Percentiles rank a stretch among this genome's conserved stretches.
phyloP scores from a whole-genome alignment of 2,329 filamentous ascomycete species.

The Colletotrichum lentis region DNA sequence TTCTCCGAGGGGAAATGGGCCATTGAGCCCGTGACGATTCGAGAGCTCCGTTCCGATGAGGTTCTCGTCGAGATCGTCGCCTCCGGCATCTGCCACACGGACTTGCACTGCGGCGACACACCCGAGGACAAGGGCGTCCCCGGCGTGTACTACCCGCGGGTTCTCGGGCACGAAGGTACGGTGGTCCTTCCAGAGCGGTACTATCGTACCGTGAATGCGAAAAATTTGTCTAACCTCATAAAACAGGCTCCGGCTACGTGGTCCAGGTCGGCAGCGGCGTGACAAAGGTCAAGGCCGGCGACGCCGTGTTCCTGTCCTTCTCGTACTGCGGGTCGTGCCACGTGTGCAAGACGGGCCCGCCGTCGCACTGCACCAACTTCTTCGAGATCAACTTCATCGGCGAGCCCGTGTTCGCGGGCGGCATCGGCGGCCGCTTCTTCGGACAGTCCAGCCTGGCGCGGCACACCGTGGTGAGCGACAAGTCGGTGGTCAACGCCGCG shows the following conservation, averaged over 20 bases:
- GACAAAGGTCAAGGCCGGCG: slow-evolving; percentile 58
- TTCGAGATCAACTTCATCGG: slow-evolving; percentile 57
- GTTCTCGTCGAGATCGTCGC: slow-evolving; percentile 62
- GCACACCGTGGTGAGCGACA: slow-evolving; percentile 44
- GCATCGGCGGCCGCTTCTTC: slow-evolving; percentile 45
- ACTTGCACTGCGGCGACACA: slow-evolving; percentile 56
- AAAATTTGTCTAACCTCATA: background rate
- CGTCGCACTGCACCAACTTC: slow-evolving; percentile 59
- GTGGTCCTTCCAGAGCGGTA: no score
- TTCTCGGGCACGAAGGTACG: slow-evolving; percentile 65
- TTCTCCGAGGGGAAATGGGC: slow-evolving; percentile 47
- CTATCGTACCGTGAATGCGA: no score
- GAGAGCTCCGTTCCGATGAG: slow-evolving; percentile 50
- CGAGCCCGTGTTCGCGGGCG: slow-evolving; percentile 23
- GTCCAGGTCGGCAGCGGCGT: slow-evolving; percentile 52
- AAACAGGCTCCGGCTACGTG: slow-evolving; percentile 56
- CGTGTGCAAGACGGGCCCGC: slow-evolving; percentile 55
- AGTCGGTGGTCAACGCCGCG: slow-evolving; percentile 43
- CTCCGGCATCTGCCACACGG: slow-evolving; percentile 64
- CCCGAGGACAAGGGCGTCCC: slow-evolving; percentile 26
- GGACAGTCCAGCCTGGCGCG: slow-evolving; percentile 48
- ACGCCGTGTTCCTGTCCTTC: slow-evolving; percentile 61
- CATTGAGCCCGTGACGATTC: slow-evolving; percentile 44
- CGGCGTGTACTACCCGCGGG: slow-evolving; percentile 41
- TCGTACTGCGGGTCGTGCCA: slow-evolving; percentile 52